Conservation (phyloP, 1,284 basidiomycete species). For the Tilletia indica region DNA sequence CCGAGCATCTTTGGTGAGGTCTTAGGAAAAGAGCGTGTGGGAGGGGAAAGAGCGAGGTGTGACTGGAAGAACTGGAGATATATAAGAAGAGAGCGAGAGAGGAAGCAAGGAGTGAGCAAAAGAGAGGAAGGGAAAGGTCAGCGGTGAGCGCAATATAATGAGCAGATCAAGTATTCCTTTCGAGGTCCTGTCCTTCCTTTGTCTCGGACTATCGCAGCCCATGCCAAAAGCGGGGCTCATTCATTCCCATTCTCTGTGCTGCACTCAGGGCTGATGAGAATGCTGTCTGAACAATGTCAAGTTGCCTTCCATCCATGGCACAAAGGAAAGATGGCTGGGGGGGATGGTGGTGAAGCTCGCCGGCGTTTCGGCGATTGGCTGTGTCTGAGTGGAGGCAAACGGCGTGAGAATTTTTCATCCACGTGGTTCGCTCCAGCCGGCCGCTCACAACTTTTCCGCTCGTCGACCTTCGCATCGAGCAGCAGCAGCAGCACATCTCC, state of each 20-base stretch:
- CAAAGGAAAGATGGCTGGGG: too few relatives aligned
- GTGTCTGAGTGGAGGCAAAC: not conserved
- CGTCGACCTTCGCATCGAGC: not conserved
- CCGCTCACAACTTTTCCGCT: not conserved
- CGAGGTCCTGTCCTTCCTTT: too few relatives aligned
- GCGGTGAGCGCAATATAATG: not conserved
- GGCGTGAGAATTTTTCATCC: constrained; percentile 14
- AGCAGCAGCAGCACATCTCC: not conserved
- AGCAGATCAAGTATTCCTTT: too few relatives aligned
- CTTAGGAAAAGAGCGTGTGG: not conserved
- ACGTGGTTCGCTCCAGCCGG: not conserved
- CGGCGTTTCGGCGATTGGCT: not conserved
- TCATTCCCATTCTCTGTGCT: too few relatives aligned
- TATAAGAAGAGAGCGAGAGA: not conserved
- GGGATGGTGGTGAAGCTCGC: not conserved
- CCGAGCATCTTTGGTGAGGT: not conserved
- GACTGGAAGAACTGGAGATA: not conserved
- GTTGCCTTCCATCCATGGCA: too few relatives aligned
- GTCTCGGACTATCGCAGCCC: too few relatives aligned
- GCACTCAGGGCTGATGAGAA: too few relatives aligned
- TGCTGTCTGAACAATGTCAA: too few relatives aligned
- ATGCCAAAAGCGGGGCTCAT: too few relatives aligned
- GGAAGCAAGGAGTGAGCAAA: not conserved
- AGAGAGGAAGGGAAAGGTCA: not conserved
- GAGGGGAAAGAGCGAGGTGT: not conserved